Percentiles rank a stretch among this genome's conserved stretches.
Conservation (phyloP, 2,329 filamentous ascomycete genomes). For the Pseudomassariella vexata region DNA sequence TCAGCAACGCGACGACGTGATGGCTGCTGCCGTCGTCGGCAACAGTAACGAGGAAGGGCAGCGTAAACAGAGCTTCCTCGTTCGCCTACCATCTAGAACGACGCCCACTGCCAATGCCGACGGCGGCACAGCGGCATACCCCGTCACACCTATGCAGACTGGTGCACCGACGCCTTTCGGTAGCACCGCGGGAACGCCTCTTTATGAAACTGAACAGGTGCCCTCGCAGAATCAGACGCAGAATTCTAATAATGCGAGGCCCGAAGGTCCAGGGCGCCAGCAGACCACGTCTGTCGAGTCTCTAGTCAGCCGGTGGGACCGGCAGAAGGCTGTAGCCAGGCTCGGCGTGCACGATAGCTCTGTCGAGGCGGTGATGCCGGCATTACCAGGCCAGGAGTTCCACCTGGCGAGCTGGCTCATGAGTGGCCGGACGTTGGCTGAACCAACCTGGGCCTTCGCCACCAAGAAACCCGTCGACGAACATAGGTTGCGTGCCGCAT, state of each 20-base stretch:
- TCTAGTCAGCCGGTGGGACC: conserved; percentile 5
- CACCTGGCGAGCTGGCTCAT: conserved; percentile 26
- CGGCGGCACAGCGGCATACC: not conserved
- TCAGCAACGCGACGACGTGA: conserved; percentile 1
- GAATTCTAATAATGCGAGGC: no score
- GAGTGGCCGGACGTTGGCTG: conserved; percentile 22
- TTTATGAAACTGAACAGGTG: conserved; percentile 1
- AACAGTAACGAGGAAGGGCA: conserved; percentile 1
- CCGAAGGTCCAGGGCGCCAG: conserved; percentile 2
- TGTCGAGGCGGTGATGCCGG: conserved; percentile 23
- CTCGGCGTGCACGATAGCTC: conserved; percentile 10
- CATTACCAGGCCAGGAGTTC: conserved; percentile 25
- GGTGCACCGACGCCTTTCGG: conserved; percentile 3
- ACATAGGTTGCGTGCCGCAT: conserved; percentile 19
- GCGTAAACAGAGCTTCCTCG: conserved; percentile 2
- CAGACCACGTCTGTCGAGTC: conserved; percentile 3
- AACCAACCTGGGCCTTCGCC: conserved; percentile 23
- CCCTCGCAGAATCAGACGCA: no score
- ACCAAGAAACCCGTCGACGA: conserved; percentile 17
- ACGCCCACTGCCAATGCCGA: not conserved
- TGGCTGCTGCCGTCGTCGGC: conserved; percentile 1
- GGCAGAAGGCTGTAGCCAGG: conserved; percentile 5
- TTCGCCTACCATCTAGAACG: conserved; percentile 2
- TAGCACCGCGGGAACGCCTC: conserved; percentile 3
- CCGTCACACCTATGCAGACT: conserved; percentile 3